Evolutionary conservation across 1,284 basidiomycete species (phyloP), one percentile per base, ranked within the genome.

Genomic region (Cerrena zonata): DNA sequence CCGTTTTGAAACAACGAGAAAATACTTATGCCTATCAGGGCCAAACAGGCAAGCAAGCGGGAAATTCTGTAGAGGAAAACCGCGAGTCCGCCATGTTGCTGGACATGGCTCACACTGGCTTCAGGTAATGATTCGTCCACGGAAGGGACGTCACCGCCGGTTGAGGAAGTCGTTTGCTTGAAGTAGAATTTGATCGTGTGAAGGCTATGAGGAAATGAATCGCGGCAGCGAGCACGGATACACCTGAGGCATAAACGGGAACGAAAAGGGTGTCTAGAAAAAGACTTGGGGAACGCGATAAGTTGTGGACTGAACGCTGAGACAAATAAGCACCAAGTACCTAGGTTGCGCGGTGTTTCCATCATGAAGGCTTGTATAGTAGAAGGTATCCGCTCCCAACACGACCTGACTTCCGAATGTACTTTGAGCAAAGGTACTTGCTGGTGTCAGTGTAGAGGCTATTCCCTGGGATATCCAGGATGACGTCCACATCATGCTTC

Each of bases 11-110:
- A 11, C 18, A 59, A 51, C 15, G 55, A 58, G 38, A 53, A 55
- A 7, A 59, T 44, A 3, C 57, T 53, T n/a, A 61, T 48, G 26
- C 48, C 52, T 22, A 61, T 19, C 27, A 64, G 47, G 7, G 48
- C 50, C 44, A 57, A 44, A 23, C 56, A 42, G 39, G 56, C 34
- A 34, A 63, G 2, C 13, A 66, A 27, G 5, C 65, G 61, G 10
- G 55, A 39, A 23, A 64, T 3, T 37, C 58, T 57, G 52, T 56
- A 65, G 1, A 51, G 15, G 48, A 65, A 63, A 36, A 66, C 63
- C 1, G 41, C 54, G 5, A 40, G 19, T 24, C 68, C 64, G 7
- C 61, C 61, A 10, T 53, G 22, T 23, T 48, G 25, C 15, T 53
- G 48, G 26, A 58, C 38, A 42, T 58, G 47, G 18, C 25, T 39